Evolutionary conservation across 768 basidiomycete genomes (phyloP).

Genomic region (Heimioporus sp.): DNA sequence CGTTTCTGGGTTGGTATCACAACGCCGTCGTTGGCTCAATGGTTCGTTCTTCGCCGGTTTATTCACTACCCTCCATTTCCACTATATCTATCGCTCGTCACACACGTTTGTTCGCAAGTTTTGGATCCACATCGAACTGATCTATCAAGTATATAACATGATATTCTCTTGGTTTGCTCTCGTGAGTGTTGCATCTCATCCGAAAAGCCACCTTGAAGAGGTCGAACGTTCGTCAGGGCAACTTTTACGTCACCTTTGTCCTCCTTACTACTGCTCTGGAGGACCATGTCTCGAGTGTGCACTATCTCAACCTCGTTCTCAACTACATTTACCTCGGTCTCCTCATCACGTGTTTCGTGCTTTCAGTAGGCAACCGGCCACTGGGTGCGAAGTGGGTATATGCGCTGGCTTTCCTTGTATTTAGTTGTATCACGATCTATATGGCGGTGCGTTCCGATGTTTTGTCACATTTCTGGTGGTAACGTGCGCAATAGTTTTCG

Average conservation of each 20-base stretch:
- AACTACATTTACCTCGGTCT: conserved; percentile 88
- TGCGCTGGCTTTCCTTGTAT: conserved; percentile 81
- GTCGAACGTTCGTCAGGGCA: conserved; percentile 49
- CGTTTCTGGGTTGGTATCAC: conserved; percentile 92
- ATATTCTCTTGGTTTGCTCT: conserved; percentile 92
- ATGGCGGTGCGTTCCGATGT: conserved; percentile 69
- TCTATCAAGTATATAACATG: conserved; percentile 88
- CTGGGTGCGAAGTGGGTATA: conserved; percentile 90
- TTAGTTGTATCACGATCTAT: conserved; percentile 89
- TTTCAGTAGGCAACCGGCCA: conserved; percentile 87
- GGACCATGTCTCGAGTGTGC: conserved; percentile 54
- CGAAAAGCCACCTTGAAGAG: not conserved
- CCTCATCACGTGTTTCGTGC: conserved; percentile 82
- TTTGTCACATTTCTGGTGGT: conserved; percentile 2
- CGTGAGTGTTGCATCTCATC: conserved; percentile 37
- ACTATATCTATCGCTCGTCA: conserved; percentile 90
- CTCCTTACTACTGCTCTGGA: conserved; percentile 78
- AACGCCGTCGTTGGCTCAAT: conserved; percentile 95
- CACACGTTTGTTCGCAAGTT: conserved; percentile 81
- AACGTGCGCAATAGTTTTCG: conserved; percentile 47
- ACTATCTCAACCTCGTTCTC: conserved; percentile 72
- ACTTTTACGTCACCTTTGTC: conserved; percentile 87
- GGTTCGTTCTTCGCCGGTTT: conserved; percentile 98
- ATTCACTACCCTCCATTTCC: conserved; percentile 89
- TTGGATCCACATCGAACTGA: conserved; percentile 92